A percentile compares a stretch with the other conserved stretches of the same genome.
phyloP scores from a whole-genome alignment of 2,329 filamentous ascomycete species.

The Fusarium illudens region DNA sequence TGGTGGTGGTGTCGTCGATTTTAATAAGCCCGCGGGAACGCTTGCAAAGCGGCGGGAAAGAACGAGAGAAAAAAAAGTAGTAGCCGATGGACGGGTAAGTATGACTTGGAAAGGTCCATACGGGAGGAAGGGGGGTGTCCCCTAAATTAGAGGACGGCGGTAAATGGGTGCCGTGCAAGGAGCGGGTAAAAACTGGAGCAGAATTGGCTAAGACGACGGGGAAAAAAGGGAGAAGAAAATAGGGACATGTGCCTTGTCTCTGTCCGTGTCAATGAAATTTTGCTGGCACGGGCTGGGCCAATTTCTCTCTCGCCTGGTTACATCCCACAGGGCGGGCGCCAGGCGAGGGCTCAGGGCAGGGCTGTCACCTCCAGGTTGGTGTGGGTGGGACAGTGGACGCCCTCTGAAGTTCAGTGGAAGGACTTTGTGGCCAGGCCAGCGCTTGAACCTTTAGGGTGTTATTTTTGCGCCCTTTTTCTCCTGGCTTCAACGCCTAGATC shows the following conservation, averaged over 20 bases:
- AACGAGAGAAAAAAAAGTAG: conserved; percentile 24
- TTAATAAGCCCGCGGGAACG: conserved; percentile 29
- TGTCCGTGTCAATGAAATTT: conserved; percentile 35
- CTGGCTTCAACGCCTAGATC: conserved; percentile 33
- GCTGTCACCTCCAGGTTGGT: conserved; percentile 33
- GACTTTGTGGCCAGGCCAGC: conserved; percentile 5
- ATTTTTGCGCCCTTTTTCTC: conserved; percentile 28
- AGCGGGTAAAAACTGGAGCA: conserved; percentile 41
- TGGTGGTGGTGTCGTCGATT: conserved; percentile 15
- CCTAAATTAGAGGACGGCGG: conserved; percentile 38
- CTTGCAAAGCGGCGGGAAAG: conserved; percentile 22
- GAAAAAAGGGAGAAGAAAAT: conserved; percentile 7
- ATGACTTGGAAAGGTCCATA: conserved; percentile 29
- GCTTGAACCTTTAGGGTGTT: conserved; percentile 14
- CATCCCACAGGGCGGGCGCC: conserved; percentile 29
- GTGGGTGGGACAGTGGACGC: conserved; percentile 29
- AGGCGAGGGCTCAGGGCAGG: conserved; percentile 37
- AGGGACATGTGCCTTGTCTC: conserved; percentile 12
- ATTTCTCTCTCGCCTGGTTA: conserved; percentile 33
- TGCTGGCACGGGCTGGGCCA: conserved; percentile 30
- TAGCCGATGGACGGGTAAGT: neutral
- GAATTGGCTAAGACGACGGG: conserved; percentile 19
- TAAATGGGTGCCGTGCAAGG: conserved; percentile 37
- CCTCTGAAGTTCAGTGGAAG: conserved; percentile 2
- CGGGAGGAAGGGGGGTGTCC: conserved; percentile 29